phyloP scores from a whole-genome alignment of 495 filamentous ascomycete species.

The Xanthoparmelia taractica region DNA sequence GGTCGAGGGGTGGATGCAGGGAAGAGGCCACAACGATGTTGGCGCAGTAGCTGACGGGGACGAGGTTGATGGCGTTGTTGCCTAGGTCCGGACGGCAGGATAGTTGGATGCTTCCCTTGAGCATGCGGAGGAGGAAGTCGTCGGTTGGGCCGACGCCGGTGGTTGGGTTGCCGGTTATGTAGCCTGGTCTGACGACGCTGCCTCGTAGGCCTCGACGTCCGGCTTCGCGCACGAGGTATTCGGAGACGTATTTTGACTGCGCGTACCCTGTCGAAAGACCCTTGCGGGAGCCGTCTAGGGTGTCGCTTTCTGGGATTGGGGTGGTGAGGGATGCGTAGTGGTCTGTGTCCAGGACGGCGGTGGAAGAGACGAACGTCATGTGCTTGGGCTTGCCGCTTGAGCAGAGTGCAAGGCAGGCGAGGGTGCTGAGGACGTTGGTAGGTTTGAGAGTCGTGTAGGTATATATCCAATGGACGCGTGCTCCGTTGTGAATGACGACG shows the following conservation, averaged over 20 bases:
- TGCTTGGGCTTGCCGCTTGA: slow-evolving; percentile 68
- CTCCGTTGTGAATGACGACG: slow-evolving; percentile 85
- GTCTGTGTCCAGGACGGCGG: slow-evolving; percentile 71
- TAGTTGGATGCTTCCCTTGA: slow-evolving; percentile 85
- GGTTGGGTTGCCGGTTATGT: slow-evolving; percentile 55
- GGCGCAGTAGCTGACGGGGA: slow-evolving; percentile 80
- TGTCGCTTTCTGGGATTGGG: slow-evolving; percentile 56
- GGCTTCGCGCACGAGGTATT: slow-evolving; percentile 75
- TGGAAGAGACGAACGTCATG: slow-evolving; percentile 80
- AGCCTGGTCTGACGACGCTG: slow-evolving; percentile 75
- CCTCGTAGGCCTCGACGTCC: slow-evolving; percentile 68
- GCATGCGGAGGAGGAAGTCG: slow-evolving; percentile 84
- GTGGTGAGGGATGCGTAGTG: slow-evolving; percentile 42
- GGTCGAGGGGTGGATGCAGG: slow-evolving; percentile 48
- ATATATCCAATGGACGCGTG: slow-evolving; percentile 77
- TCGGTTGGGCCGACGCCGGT: slow-evolving; percentile 52
- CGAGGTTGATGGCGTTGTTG: slow-evolving; percentile 81
- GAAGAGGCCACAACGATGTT: slow-evolving; percentile 66
- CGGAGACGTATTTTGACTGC: slow-evolving; percentile 78
- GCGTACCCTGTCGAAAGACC: slow-evolving; percentile 82
- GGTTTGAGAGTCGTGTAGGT: slow-evolving; percentile 67
- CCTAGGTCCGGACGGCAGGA: slow-evolving; percentile 59
- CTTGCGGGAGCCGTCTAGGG: slow-evolving; percentile 50
- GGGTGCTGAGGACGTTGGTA: slow-evolving; percentile 73
- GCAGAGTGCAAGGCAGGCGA: slow-evolving; percentile 71